Base-by-base conservation (phyloP, 2,329 filamentous ascomycete species). In the Keithomyces neogunnii region DNA sequence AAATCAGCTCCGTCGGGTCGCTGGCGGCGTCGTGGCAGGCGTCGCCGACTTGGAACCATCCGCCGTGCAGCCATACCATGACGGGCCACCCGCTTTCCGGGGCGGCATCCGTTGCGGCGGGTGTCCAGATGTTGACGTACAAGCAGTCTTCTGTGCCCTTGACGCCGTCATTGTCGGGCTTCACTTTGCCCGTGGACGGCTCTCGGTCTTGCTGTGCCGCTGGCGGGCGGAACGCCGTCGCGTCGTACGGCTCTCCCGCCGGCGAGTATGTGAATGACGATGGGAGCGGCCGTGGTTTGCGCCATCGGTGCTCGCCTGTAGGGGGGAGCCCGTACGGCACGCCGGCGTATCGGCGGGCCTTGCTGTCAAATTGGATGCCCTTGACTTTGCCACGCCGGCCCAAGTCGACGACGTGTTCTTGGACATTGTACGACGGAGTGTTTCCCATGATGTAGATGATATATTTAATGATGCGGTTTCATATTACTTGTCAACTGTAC, bases 1-100 rank as follows among this genome's bases (percentile, higher is more conserved):
- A 64, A 1, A 71, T 67, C 9, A 74, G 57, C 51, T 75, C 72
- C 0, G 70, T 73, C 0, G 72, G 70, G 47, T 74, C 66, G 66
- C 73, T 69, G 2, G 64, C 64, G 7, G 62, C 55, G 36, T 71
- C 67, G 31, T 76, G 71, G 11, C 66, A 67, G 0, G 71, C 69
- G 29, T 74, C 67, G 10, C 72, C 71, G 33, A 73, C 63, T 53
- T 75, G 71, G 54, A 75, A 73, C 71, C 72, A 75, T 0, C 73
- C 73, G 3, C 73, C 73, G 45, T 73, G 68, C 1, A 70, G 56
- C 62, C 66, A 70, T 6, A 70, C 48, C 61, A 65, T 60, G 1
- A 68, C 63, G 1, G 65, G 65, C 58, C 61, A 67, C 47, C 60
- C 62, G 36, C 55, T 57, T 1, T 45, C 10, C 7, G 52, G 38